Evolutionary conservation across 1,284 basidiomycete genomes (phyloP).

Genomic region (Butyriboletus appendiculatus): DNA sequence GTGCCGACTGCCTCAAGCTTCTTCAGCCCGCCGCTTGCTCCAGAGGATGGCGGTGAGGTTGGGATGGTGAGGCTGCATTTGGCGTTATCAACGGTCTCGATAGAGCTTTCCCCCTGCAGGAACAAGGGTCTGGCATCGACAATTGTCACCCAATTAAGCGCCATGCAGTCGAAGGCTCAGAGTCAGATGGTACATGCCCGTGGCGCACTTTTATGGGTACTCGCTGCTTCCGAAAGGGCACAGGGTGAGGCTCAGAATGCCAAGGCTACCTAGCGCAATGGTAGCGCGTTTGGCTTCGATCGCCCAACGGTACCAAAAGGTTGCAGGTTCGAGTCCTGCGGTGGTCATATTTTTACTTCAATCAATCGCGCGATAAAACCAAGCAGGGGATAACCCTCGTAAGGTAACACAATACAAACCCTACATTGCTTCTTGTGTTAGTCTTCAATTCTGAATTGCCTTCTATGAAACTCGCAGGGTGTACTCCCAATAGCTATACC

Average conservation of each 20-base stretch:
- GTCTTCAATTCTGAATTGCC: conserved; percentile 15
- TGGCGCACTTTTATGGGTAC: neutral
- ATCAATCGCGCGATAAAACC: neutral
- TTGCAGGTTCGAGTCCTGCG: conserved; percentile 90
- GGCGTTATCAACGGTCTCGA: conserved; percentile 55
- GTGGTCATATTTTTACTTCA: conserved; percentile 44
- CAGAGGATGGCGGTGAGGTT: conserved; percentile 45
- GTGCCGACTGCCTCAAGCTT: conserved; percentile 60
- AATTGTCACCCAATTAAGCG: conserved; percentile 77
- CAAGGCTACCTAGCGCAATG: conserved; percentile 44
- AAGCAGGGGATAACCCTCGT: neutral
- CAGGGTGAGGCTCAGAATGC: rapidly evolving
- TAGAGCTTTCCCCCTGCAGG: conserved; percentile 59
- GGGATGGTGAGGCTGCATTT: conserved; percentile 63
- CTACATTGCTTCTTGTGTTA: conserved; percentile 5
- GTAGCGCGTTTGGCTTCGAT: conserved; percentile 90
- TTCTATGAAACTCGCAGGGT: conserved; percentile 69
- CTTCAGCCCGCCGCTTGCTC: conserved; percentile 53
- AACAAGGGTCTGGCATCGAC: conserved; percentile 60
- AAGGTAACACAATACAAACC: conserved; percentile 1
- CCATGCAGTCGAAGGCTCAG: conserved; percentile 47
- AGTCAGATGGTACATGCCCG: neutral
- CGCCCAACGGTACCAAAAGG: conserved; percentile 69
- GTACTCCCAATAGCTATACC: conserved; percentile 66
- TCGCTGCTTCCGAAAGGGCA: neutral